A percentile compares a stretch with the other conserved stretches of the same genome.
These are phyloP conservation scores for Colletotrichum orbiculare DNA, from an alignment of 2,329 filamentous ascomycete species.

Conservation along the genomic window DNA sequence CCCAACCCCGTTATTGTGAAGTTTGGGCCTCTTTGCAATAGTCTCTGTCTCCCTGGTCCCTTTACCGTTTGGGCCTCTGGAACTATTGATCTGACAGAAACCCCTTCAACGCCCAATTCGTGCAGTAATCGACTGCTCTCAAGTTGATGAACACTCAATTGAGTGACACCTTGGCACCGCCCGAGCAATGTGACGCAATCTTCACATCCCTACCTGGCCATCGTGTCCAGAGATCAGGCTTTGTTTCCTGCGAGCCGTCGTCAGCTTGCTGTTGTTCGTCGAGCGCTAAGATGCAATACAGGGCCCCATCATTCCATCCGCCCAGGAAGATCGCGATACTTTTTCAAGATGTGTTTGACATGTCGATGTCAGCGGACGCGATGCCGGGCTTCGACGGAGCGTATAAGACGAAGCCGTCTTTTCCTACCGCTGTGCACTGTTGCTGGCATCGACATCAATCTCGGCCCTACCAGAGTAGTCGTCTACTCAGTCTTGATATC, in stretches of 20 bases:
- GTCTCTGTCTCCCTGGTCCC: constrained; percentile 29
- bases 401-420: no score
- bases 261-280: constrained; percentile 2
- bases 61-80: constrained; percentile 9
- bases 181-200: constrained; percentile 14
- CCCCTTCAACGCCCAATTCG: constrained; percentile 2
- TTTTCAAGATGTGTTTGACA: no score
- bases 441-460: no score
- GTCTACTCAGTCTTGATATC: no score
- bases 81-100: constrained; percentile 27
- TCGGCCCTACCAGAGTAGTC: no score
- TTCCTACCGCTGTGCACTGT: no score
- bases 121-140: not conserved
- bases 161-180: not conserved
- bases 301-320: constrained; percentile 27
- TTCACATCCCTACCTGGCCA: constrained; percentile 4
- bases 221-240: not conserved
- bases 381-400: no score
- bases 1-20: constrained; percentile 9
- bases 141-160: not conserved
- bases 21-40: constrained; percentile 5
- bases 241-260: not conserved
- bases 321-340: not conserved
- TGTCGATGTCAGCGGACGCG: no score
- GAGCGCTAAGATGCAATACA: constrained; percentile 33